A percentile compares a stretch with the other conserved stretches of the same genome.
These are phyloP conservation scores for Saccharomycopsis hybrid DNA, from an alignment of 1,139 yeast genomes.

Conservation along the genomic window DNA sequence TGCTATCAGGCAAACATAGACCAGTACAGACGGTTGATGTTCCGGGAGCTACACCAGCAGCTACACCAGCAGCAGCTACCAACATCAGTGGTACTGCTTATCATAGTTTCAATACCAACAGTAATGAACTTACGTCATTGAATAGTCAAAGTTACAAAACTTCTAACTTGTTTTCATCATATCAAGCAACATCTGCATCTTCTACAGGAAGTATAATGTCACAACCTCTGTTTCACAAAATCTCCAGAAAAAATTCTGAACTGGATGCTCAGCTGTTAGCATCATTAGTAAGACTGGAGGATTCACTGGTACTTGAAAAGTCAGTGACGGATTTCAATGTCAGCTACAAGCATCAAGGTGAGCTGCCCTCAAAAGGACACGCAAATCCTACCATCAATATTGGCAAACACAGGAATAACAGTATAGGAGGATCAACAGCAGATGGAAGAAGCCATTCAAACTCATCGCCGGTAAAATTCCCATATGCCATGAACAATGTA, in stretches of 20 bases:
- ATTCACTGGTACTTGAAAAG: too few relatives aligned
- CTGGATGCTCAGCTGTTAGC: too few relatives aligned
- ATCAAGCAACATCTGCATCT: slow-evolving; percentile 14
- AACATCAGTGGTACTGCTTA: neutral
- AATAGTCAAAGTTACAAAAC: neutral
- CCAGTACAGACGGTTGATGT: neutral
- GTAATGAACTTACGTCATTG: neutral
- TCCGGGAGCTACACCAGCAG: too few relatives aligned
- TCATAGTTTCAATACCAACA: neutral
- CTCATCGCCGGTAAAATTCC: slow-evolving; percentile 11
- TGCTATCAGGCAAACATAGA: slow-evolving; percentile 7
- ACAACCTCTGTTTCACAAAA: too few relatives aligned
- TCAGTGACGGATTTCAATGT: neutral
- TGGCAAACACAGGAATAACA: neutral
- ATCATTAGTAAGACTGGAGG: too few relatives aligned
- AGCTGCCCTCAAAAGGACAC: neutral
- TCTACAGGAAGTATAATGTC: too few relatives aligned
- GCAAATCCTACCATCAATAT: too few relatives aligned
- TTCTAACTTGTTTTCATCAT: neutral
- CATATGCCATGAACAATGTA: too few relatives aligned
- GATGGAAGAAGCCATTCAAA: slow-evolving; percentile 9
- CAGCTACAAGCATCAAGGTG: neutral
- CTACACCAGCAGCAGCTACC: neutral
- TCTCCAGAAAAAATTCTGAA: too few relatives aligned
- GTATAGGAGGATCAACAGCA: neutral